Evolutionary conservation across 202 grass and related monocot genomes (phyloP), one percentile per base, ranked within the genome.

Genomic region (Zoysia matrella): DNA sequence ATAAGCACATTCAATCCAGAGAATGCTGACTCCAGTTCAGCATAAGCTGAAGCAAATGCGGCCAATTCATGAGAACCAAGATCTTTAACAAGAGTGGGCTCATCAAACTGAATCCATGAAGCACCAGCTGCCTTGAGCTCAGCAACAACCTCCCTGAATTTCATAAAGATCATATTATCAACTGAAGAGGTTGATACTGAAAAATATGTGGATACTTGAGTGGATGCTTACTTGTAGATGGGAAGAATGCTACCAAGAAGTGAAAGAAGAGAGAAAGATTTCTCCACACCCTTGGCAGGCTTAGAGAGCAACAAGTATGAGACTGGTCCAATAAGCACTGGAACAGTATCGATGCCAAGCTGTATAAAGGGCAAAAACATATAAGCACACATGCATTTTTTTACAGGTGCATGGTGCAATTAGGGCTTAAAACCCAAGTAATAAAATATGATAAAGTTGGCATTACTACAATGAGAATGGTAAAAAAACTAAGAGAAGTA

Each of bases 281-380:
- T 97, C 30, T 94, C 90, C 15, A 97, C 94, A 87, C 92, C 92
- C 87, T 94, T 97, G 47, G 90, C 94, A 89, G 86, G 88, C 74
- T 97, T 97, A 55, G 94, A 97, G 62, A 97, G 94, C 74, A 97
- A 67, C 60, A 97, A 83, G 76, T 97, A 97, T n/a, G 94, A 94
- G 67, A 97, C 94, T 30, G 94, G 94, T 85, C 92, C 30, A 36
- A 36, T 36, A 36, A 36, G 30, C 30, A 36, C 30, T 36, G 30
- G 30, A 36, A 36, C 30, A 36, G 30, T 36, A 36, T 36, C 30
- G 30, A 36, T 36, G 30, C 92, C 92, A 45, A 97, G 92, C 94
- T 97, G 81, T 67, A 90, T 40, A 9, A 51, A 39, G 69, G 47
- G 42, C 49, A 82, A 83, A 45, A 84, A 48, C 40, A 84, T 64